phyloP scores from a whole-genome alignment of 441 rosid species.

The Gossypium schwendimanii region DNA sequence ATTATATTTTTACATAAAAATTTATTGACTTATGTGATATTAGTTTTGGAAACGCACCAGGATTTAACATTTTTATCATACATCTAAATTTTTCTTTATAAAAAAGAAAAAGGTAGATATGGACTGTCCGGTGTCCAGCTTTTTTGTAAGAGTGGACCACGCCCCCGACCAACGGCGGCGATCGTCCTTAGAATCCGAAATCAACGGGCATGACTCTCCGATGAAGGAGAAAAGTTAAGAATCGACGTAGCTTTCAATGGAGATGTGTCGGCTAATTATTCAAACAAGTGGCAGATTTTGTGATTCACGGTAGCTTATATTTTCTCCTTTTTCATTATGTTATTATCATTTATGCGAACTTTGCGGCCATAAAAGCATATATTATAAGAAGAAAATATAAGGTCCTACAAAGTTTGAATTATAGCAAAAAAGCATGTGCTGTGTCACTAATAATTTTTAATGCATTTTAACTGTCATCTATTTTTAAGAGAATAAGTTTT shows the following conservation, averaged over 20 bases:
- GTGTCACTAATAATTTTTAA: slow-evolving; percentile 9
- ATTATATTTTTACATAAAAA: too few species aligned
- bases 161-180: slow-evolving; percentile 18
- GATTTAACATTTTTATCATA: too few species aligned
- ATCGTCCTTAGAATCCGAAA: not conserved
- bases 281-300: slow-evolving; percentile 4
- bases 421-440: slow-evolving; percentile 34
- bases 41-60: too few species aligned
- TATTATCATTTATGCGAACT: slow-evolving; percentile 25
- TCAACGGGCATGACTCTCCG: slow-evolving; percentile 10
- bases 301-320: not conserved
- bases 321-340: not conserved
- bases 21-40: too few species aligned
- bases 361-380: slow-evolving; percentile 19
- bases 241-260: slow-evolving; percentile 21
- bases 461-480: not conserved
- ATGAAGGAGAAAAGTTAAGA: not conserved
- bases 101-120: not conserved
- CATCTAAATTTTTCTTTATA: too few species aligned
- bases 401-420: slow-evolving; percentile 19
- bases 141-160: not conserved
- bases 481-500: too few species aligned
- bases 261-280: slow-evolving; percentile 4
- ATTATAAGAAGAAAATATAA: not conserved
- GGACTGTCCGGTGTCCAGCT: not conserved